Percentiles rank a stretch among this genome's conserved stretches.
Evolutionary conservation across 1,139 yeast genomes (phyloP).

Genomic region (Candida anutae): DNA sequence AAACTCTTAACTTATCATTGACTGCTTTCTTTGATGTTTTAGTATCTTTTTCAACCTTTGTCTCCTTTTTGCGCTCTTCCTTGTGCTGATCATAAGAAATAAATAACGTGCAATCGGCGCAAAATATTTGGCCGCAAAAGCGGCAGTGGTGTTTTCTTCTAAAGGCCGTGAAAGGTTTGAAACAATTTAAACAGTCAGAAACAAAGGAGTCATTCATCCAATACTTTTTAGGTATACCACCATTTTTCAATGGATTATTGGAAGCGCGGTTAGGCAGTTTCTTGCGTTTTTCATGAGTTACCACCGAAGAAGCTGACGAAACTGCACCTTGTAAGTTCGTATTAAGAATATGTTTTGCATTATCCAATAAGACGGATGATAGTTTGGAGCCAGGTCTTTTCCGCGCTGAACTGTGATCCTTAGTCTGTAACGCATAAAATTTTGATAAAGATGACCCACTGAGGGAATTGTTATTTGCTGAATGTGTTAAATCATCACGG

Average conservation of each 20-base stretch:
- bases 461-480: slow-evolving; percentile 27
- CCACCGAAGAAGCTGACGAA: slow-evolving; percentile 21
- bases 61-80: slow-evolving; percentile 20
- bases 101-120: slow-evolving; percentile 76
- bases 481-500: slow-evolving; percentile 10
- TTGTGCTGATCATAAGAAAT: slow-evolving; percentile 68
- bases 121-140: slow-evolving; percentile 92
- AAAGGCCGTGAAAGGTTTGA: slow-evolving; percentile 65
- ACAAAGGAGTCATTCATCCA: slow-evolving; percentile 94
- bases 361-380: slow-evolving; percentile 22
- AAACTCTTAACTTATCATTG: slow-evolving; percentile 68
- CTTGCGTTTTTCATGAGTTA: slow-evolving; percentile 10
- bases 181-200: slow-evolving; percentile 72
- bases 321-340: slow-evolving; percentile 17
- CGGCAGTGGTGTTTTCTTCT: slow-evolving; percentile 92
- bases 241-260: slow-evolving; percentile 41
- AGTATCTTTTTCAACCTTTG: neutral
- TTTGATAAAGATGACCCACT: slow-evolving; percentile 35
- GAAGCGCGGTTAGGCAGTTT: slow-evolving; percentile 30
- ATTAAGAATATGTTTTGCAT: slow-evolving; percentile 31
- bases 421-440: slow-evolving; percentile 25
- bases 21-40: slow-evolving; percentile 19
- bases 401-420: slow-evolving; percentile 14
- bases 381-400: slow-evolving; percentile 25
- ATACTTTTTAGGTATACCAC: slow-evolving; percentile 57